These are phyloP conservation scores for Exophiala dermatitidis DNA, from an alignment of 2,329 filamentous ascomycete genomes.

Conservation along the genomic window DNA sequence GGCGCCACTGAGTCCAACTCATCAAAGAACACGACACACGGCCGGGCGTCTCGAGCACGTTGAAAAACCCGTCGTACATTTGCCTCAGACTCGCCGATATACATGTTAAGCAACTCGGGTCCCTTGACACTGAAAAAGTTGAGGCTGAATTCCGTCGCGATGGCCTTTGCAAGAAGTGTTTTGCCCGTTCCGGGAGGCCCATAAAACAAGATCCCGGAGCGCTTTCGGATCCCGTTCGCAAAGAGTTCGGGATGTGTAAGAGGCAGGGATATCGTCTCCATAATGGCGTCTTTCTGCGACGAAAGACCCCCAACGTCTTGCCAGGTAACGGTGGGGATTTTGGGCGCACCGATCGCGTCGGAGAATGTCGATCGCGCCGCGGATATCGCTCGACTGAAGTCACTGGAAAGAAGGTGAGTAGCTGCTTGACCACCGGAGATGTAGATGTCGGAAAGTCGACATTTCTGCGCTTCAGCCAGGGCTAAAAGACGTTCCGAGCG, in stretches of 20 bases:
- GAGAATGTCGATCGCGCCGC: constrained; percentile 96
- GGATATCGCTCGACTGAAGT: constrained; percentile 90
- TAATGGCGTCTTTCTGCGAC: constrained; percentile 94
- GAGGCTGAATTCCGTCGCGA: constrained; percentile 85
- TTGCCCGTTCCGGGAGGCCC: constrained; percentile 87
- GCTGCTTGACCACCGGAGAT: constrained; percentile 76
- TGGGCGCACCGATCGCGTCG: constrained; percentile 91
- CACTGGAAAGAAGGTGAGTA: constrained; percentile 68
- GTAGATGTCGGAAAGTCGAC: constrained; percentile 58
- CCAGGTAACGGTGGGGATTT: constrained; percentile 96
- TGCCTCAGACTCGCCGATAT: constrained; percentile 88
- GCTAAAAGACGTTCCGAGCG: constrained; percentile 67
- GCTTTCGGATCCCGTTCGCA: constrained; percentile 96
- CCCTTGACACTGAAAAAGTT: constrained; percentile 95
- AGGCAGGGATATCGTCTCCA: constrained; percentile 91
- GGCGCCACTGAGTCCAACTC: constrained; percentile 90
- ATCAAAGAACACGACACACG: constrained; percentile 90
- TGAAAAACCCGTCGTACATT: constrained; percentile 88
- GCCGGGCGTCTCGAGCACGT: constrained; percentile 72
- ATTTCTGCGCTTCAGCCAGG: constrained; percentile 46
- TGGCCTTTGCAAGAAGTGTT: constrained; percentile 85
- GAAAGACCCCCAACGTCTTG: constrained; percentile 88
- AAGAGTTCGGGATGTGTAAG: constrained; percentile 88
- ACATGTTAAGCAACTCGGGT: constrained; percentile 89
- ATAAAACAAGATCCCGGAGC: constrained; percentile 87